These are phyloP conservation scores for Salvia hispanica DNA, from an alignment of 257 asterid species.

Conservation along the genomic window DNA sequence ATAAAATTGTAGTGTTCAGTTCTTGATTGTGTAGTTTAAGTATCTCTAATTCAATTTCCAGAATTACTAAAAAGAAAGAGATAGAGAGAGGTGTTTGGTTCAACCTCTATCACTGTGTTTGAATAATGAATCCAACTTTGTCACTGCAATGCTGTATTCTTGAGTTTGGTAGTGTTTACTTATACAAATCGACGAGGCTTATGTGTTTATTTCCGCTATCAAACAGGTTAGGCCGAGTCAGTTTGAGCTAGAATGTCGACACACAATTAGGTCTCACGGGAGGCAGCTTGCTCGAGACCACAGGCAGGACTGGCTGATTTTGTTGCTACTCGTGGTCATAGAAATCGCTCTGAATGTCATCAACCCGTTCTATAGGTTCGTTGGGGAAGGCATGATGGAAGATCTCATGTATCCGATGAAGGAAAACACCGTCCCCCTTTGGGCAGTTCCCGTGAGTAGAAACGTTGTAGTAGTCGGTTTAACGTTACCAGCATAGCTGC, in stretches of 20 bases:
- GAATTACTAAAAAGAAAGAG: too few species aligned
- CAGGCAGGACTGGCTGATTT: constrained; percentile 78
- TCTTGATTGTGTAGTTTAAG: neutral
- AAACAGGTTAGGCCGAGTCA: constrained; percentile 45
- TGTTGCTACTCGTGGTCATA: constrained; percentile 57
- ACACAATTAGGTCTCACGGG: constrained; percentile 75
- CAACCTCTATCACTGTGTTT: neutral
- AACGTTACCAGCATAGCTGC: neutral
- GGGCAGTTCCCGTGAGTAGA: constrained; percentile 87
- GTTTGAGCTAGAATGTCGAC: constrained; percentile 49
- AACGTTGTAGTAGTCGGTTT: neutral
- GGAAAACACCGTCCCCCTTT: constrained; percentile 74
- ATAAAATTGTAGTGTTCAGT: neutral
- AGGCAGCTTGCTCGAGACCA: constrained; percentile 57
- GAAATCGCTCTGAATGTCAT: constrained; percentile 50
- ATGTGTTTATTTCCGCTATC: neutral
- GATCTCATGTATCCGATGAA: constrained; percentile 85
- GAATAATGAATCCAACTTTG: neutral
- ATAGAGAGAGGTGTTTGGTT: neutral
- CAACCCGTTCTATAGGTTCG: constrained; percentile 73
- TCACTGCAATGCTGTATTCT: neutral
- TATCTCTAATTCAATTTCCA: neutral
- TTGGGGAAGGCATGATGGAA: constrained; percentile 70
- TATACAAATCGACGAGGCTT: constrained; percentile 2
- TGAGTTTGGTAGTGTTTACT: neutral